Conservation (phyloP, 768 basidiomycete genomes). For the Cystobasidium ongulense region DNA sequence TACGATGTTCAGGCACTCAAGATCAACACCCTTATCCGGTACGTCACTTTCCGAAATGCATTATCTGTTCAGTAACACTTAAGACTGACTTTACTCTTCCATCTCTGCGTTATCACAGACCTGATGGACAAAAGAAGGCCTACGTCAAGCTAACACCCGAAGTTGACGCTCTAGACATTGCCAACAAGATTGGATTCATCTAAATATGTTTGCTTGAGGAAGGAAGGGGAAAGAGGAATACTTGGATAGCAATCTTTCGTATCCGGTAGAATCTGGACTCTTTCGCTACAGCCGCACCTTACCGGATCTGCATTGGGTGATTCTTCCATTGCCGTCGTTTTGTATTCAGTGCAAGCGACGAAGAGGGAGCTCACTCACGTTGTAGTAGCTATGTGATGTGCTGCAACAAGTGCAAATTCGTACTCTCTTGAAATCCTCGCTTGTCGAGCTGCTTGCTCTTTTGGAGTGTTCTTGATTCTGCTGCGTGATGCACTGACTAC, state of each 20-base stretch:
- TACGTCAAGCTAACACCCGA: constrained; percentile 44
- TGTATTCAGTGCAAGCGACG: too few relatives aligned
- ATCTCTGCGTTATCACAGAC: constrained; percentile 51
- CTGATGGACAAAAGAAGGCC: constrained; percentile 99
- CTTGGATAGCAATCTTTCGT: not conserved
- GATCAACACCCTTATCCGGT: constrained; percentile 98
- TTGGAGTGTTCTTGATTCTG: too few relatives aligned
- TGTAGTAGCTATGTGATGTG: not conserved
- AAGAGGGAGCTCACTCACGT: not conserved
- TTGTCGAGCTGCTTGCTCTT: too few relatives aligned
- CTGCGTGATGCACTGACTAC: too few relatives aligned
- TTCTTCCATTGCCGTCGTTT: too few relatives aligned
- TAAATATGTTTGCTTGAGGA: not conserved
- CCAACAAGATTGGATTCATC: constrained; percentile 37
- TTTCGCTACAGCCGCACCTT: not conserved
- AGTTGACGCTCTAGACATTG: constrained; percentile 24
- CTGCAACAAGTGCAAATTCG: not conserved
- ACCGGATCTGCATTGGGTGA: not conserved
- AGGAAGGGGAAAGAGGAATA: not conserved
- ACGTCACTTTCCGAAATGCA: too few relatives aligned
- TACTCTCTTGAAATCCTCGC: not conserved
- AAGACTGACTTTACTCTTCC: not conserved
- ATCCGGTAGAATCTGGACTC: not conserved
- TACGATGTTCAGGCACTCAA: constrained; percentile 94
- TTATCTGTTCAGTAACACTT: too few relatives aligned